Evolutionary conservation across 306 rosid species (phyloP), one percentile per base, ranked within the genome.

Genomic region (Luffa aegyptiaca): DNA sequence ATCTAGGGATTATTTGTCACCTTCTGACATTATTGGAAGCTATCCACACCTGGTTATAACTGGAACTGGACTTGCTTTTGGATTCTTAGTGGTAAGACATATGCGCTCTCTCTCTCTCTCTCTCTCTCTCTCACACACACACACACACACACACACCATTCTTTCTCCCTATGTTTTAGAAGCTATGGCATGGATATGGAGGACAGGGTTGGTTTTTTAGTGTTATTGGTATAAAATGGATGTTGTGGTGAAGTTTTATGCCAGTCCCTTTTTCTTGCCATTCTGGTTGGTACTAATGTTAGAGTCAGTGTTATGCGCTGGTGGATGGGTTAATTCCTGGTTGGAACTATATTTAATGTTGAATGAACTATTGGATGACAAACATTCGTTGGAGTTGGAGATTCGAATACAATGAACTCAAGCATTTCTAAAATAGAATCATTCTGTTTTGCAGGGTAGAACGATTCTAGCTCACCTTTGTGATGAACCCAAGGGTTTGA

Each of bases 401-500:
- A 11, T 44, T 72, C 0, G 10, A 46, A 48, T 48, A 72, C n/a
- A 52, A 48, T 44, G 76, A 73, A 31, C 13, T 73, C 44, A 12
- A 73, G 41, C 58, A 72, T 46, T 48, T 45, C 77, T 72, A 48
- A 72, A 48, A 35, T 16, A 51, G 46, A 51, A 31, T 11, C 6
- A 3, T 53, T 75, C 44, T 51, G 62, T 81, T 87, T 87, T 91
- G 84, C 97, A 96, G 97, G 98, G 99, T 77, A 89, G 99, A 85
- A 81, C 93, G 98, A 90, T 96, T 84, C 89, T 96, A 80, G 86
- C 97, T 63, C 99, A 96, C 88, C 86, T 96, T 84, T 96, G 99
- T 79, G 99, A 96, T 85, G 99, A 96, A 87, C 98, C 99, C 51
- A 96, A 91, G 87, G 99, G 98, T 80, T 83, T 96, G 88, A 96